Percentiles rank a stretch among this genome's conserved stretches.
These are phyloP conservation scores for Neurospora sp. DNA, from an alignment of 495 filamentous ascomycete species.

Conservation along the genomic window DNA sequence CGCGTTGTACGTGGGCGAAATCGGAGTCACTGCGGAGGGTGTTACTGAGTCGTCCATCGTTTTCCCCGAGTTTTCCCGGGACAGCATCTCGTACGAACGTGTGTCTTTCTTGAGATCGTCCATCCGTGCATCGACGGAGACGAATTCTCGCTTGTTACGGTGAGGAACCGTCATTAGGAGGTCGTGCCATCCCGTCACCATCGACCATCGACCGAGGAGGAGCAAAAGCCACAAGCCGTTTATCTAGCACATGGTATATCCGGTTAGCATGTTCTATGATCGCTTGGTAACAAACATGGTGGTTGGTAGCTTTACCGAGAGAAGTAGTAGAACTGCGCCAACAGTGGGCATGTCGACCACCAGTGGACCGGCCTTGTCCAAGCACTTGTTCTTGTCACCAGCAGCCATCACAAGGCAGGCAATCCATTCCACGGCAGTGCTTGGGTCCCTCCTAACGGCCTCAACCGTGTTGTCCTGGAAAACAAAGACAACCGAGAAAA, in stretches of 20 bases:
- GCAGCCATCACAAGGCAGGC: conserved; percentile 50
- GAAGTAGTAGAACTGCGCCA: conserved; percentile 67
- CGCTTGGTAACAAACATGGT: background rate
- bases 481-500: conserved; percentile 85
- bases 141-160: conserved; percentile 60
- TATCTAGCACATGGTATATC: conserved; percentile 34
- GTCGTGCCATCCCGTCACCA: conserved; percentile 76
- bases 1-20: conserved; percentile 22
- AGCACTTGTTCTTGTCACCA: conserved; percentile 57
- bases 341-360: conserved; percentile 67
- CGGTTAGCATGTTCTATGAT: conserved; percentile 1
- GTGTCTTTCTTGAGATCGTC: conserved; percentile 48
- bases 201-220: conserved; percentile 68
- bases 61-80: conserved; percentile 38
- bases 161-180: conserved; percentile 37
- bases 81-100: conserved; percentile 77
- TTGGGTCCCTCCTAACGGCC: conserved; percentile 40
- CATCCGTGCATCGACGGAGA: conserved; percentile 69
- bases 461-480: conserved; percentile 63
- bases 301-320: conserved; percentile 49
- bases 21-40: conserved; percentile 38
- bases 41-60: conserved; percentile 31
- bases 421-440: conserved; percentile 52
- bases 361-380: conserved; percentile 42
- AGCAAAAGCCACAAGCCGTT: conserved; percentile 79